Conservation (phyloP, 2,329 filamentous ascomycete species). For the Talaromyces funiculosus region DNA sequence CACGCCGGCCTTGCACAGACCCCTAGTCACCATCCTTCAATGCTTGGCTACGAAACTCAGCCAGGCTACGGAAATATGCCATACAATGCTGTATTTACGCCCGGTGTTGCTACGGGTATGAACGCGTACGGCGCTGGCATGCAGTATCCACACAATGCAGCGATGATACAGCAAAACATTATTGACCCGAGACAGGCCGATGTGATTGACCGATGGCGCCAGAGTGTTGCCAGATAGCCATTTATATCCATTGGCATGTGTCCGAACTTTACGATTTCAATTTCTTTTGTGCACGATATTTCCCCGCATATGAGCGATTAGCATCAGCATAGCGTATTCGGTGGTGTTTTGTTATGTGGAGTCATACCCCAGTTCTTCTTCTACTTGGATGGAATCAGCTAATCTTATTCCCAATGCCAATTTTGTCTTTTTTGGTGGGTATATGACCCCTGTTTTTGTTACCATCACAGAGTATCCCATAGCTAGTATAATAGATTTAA, state of each 20-base stretch:
- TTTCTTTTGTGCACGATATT: slow-evolving; percentile 6
- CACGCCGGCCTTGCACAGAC: slow-evolving; percentile 11
- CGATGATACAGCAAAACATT: slow-evolving; percentile 25
- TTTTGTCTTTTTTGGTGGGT: not conserved
- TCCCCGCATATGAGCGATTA: slow-evolving; percentile 8
- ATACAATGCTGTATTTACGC: slow-evolving; percentile 14
- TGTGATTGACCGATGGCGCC: slow-evolving; percentile 57
- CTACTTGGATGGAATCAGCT: not conserved
- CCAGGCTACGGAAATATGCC: slow-evolving; percentile 9
- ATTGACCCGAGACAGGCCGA: slow-evolving; percentile 49
- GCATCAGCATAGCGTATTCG: slow-evolving; percentile 10
- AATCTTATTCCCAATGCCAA: not conserved
- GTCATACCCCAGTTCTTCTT: not conserved
- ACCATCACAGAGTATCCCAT: not conserved
- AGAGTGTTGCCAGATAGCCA: slow-evolving; percentile 29
- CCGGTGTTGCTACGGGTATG: slow-evolving; percentile 19
- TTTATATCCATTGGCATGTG: not conserved
- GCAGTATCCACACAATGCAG: slow-evolving; percentile 21
- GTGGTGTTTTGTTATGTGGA: slow-evolving; percentile 5
- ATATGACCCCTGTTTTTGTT: not conserved
- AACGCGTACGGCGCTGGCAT: slow-evolving; percentile 19
- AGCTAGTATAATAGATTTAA: not conserved
- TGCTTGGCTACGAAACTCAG: slow-evolving; percentile 19
- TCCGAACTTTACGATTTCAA: slow-evolving; percentile 7
- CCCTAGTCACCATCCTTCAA: slow-evolving; percentile 14